Evolutionary conservation across 2,329 filamentous ascomycete genomes (phyloP).

Genomic region (Cladosporium sp.): DNA sequence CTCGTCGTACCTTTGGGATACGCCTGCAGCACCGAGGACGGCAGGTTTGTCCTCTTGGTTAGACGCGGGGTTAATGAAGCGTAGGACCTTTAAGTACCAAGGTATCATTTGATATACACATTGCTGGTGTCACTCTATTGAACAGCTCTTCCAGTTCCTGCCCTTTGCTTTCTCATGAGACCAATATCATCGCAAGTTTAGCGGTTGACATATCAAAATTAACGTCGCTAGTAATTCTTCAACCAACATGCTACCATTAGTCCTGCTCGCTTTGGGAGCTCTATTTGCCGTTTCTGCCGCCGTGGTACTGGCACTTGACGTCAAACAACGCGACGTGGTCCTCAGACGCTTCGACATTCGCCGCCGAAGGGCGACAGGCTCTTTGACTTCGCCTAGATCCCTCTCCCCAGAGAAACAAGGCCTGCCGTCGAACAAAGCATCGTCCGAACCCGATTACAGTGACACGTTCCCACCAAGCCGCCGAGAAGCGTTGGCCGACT

Average conservation of each 20-base stretch:
- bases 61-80: neutral
- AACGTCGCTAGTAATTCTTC: too few relatives aligned
- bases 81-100: too few relatives aligned
- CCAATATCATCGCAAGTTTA: too few relatives aligned
- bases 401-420: conserved; percentile 47
- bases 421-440: conserved; percentile 22
- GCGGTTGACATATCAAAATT: too few relatives aligned
- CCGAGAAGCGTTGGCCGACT: conserved; percentile 41
- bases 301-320: conserved; percentile 29
- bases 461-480: conserved; percentile 51
- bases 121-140: too few relatives aligned
- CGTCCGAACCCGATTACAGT: conserved; percentile 31
- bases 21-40: neutral
- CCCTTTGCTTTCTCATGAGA: too few relatives aligned
- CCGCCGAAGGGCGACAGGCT: conserved; percentile 41
- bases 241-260: conserved; percentile 1
- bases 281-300: conserved; percentile 19
- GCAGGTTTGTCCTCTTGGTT: neutral
- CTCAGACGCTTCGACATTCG: conserved; percentile 22
- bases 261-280: conserved; percentile 21
- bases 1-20: neutral
- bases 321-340: conserved; percentile 37
- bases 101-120: too few relatives aligned
- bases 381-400: conserved; percentile 50
- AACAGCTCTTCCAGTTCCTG: too few relatives aligned